Percentiles rank a stretch among this genome's conserved stretches.
phyloP scores from a whole-genome alignment of 441 rosid genomes.

The Eruca vesicaria region DNA sequence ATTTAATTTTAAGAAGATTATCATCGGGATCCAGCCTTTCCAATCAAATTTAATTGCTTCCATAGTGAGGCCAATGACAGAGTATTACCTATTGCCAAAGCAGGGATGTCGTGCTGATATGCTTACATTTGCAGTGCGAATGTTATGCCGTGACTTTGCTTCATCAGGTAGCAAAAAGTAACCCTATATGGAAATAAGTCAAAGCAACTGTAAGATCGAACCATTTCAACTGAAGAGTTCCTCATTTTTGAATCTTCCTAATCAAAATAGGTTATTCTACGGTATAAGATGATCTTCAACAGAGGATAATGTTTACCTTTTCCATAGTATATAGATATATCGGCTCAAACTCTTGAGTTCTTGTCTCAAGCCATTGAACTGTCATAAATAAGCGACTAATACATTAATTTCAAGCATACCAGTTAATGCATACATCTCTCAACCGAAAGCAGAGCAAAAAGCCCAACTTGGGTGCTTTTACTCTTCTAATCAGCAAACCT shows the following conservation, averaged over 20 bases:
- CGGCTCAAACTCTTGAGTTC: slow-evolving; percentile 85
- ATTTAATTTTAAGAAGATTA: slow-evolving; percentile 7
- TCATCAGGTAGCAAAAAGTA: slow-evolving; percentile 91
- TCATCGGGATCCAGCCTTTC: slow-evolving; percentile 1
- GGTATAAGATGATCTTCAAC: slow-evolving; percentile 9
- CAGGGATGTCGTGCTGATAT: slow-evolving; percentile 92
- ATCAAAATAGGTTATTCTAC: background rate
- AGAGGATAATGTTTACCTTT: slow-evolving; percentile 55
- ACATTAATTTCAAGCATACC: background rate
- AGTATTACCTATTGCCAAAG: slow-evolving; percentile 90
- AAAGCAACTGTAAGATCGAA: background rate
- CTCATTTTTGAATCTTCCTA: slow-evolving; percentile 6
- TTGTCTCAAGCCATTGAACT: slow-evolving; percentile 85
- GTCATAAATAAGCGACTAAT: slow-evolving; percentile 31
- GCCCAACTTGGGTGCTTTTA: background rate
- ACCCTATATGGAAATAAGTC: slow-evolving; percentile 50
- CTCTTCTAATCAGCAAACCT: slow-evolving; percentile 9
- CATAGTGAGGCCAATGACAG: slow-evolving; percentile 9
- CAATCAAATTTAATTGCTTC: background rate
- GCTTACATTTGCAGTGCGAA: slow-evolving; percentile 77
- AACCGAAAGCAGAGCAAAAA: background rate
- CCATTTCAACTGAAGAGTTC: background rate
- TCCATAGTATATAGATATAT: slow-evolving; percentile 88
- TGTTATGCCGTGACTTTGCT: slow-evolving; percentile 77
- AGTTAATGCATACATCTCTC: slow-evolving; percentile 67